phyloP scores from a whole-genome alignment of 1,284 basidiomycete species.

The Boletellus sp. region DNA sequence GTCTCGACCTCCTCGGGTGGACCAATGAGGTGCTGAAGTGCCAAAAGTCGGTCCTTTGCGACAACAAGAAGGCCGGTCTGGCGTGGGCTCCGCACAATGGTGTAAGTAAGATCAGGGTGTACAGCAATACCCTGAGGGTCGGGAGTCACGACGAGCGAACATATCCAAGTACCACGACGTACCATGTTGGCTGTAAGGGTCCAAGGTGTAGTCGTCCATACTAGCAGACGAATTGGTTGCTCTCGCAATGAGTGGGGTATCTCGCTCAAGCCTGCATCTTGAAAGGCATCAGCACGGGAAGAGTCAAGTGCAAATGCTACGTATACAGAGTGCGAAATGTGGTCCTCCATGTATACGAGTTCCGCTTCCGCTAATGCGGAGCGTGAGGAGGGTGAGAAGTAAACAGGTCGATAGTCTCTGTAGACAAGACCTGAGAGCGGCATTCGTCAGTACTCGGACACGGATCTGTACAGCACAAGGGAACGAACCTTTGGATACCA shows the following conservation, averaged over 20 bases:
- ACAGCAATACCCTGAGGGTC: constrained; percentile 77
- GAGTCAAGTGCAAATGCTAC: constrained; percentile 68
- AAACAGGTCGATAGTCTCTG: constrained; percentile 84
- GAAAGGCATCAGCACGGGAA: constrained; percentile 2
- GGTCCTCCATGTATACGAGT: constrained; percentile 86
- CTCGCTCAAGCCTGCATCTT: constrained; percentile 12
- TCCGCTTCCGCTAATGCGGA: constrained; percentile 97
- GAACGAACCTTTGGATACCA: constrained; percentile 77
- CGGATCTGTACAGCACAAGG: neutral
- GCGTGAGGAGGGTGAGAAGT: constrained; percentile 93
- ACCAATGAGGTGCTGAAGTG: constrained; percentile 53
- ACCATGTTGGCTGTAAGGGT: constrained; percentile 95
- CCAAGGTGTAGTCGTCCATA: constrained; percentile 99
- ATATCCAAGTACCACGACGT: constrained; percentile 14
- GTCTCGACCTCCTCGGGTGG: constrained; percentile 36
- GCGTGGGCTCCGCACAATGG: constrained; percentile 45
- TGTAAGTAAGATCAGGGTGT: constrained; percentile 71
- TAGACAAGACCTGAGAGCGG: constrained; percentile 68
- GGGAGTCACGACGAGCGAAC: neutral
- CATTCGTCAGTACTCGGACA: neutral
- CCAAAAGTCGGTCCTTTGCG: constrained; percentile 62
- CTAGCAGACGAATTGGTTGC: constrained; percentile 54
- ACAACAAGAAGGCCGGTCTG: constrained; percentile 52
- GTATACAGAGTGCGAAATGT: constrained; percentile 86
- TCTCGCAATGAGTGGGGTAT: constrained; percentile 22